Evolutionary conservation across 306 rosid species (phyloP).

Genomic region (Sicyos edulis): DNA sequence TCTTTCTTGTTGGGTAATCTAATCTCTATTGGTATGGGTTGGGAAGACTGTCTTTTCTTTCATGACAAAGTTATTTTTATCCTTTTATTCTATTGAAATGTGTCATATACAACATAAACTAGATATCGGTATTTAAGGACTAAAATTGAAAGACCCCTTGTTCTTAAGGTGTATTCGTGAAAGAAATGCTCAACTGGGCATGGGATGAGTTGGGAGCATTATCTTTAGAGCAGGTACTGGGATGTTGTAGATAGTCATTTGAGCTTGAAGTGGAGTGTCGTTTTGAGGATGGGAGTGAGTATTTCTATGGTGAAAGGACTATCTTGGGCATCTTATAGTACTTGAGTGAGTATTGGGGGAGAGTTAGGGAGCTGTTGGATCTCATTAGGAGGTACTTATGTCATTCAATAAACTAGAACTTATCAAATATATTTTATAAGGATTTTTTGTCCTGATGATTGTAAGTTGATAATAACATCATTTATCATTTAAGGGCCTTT

Average conservation of each 20-base stretch:
- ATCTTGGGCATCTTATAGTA: background rate
- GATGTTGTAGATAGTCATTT: background rate
- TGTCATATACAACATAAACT: background rate
- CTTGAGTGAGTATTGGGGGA: constrained; percentile 3
- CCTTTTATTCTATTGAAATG: background rate
- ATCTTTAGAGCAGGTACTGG: background rate
- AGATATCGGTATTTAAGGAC: background rate
- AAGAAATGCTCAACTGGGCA: background rate
- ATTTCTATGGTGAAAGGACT: background rate
- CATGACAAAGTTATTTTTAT: background rate
- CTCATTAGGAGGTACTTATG: background rate
- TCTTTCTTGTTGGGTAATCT: background rate
- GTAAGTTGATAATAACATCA: background rate
- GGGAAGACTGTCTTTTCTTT: background rate
- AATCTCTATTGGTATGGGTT: background rate
- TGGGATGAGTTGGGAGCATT: background rate
- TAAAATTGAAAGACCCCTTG: background rate
- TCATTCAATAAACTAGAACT: background rate
- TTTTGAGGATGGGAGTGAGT: background rate
- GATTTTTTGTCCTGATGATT: background rate
- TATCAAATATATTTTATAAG: background rate
- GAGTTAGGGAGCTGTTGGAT: background rate
- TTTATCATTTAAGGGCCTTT: background rate
- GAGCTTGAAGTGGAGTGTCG: background rate
- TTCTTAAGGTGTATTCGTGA: background rate